phyloP scores from a whole-genome alignment of 495 filamentous ascomycete genomes.

The Neurospora tetraspora region DNA sequence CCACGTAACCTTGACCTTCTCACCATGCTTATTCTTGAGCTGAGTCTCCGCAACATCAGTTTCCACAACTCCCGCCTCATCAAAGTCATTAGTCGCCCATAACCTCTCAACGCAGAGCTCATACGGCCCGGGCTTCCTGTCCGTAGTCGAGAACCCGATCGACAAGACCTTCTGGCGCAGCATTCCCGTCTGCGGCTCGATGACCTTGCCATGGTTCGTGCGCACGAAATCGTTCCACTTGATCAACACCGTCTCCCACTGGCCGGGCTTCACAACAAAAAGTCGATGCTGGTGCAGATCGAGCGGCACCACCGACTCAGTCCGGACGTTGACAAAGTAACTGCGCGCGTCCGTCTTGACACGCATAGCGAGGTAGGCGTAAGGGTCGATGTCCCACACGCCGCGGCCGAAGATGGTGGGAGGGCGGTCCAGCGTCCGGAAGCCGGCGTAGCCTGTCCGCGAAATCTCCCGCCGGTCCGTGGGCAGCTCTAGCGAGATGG shows the following conservation, averaged over 20 bases:
- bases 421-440: conserved; percentile 55
- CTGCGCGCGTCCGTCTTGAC: conserved; percentile 83
- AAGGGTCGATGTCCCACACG: conserved; percentile 82
- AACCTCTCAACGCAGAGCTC: conserved; percentile 74
- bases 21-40: conserved; percentile 38
- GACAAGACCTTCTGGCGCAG: conserved; percentile 73
- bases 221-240: conserved; percentile 88
- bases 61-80: conserved; percentile 22
- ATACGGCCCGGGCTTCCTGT: conserved; percentile 77
- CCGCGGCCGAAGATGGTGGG: conserved; percentile 68
- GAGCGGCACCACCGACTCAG: conserved; percentile 80
- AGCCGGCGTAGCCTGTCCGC: conserved; percentile 78
- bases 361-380: conserved; percentile 78
- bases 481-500: conserved; percentile 77
- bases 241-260: conserved; percentile 90
- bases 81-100: conserved; percentile 62
- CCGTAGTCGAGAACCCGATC: conserved; percentile 79
- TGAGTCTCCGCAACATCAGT: conserved; percentile 3
- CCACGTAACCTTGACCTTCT: conserved; percentile 36
- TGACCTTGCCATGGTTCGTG: conserved; percentile 80
- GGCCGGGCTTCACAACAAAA: conserved; percentile 66
- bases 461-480: conserved; percentile 57
- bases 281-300: conserved; percentile 94
- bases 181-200: conserved; percentile 85
- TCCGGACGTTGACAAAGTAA: conserved; percentile 94